Percentiles rank a stretch among this genome's conserved stretches.
Conservation (phyloP, 495 filamentous ascomycete species). For the Cercophora samala region DNA sequence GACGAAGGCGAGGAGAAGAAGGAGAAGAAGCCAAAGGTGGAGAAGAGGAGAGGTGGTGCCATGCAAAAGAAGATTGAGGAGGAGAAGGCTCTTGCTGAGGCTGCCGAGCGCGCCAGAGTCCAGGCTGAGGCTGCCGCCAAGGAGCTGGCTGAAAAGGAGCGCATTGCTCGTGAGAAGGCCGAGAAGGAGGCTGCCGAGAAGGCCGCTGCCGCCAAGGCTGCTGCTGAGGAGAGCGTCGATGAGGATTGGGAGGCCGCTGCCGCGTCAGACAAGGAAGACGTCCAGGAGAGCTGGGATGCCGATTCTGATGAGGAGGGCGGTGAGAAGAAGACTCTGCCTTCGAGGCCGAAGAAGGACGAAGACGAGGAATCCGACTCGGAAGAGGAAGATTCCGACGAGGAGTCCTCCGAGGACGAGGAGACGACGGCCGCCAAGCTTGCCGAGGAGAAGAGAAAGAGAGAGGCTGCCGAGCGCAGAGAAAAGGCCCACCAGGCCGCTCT, state of each 20-base stretch:
- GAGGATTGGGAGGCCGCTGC: slow-evolving; percentile 91
- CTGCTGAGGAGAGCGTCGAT: slow-evolving; percentile 56
- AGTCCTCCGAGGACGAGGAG: slow-evolving; percentile 67
- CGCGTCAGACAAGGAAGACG: slow-evolving; percentile 64
- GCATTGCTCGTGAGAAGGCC: slow-evolving; percentile 47
- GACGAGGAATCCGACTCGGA: slow-evolving; percentile 29
- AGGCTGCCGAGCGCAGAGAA: slow-evolving; percentile 84
- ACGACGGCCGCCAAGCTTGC: slow-evolving; percentile 63
- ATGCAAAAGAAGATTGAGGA: slow-evolving; percentile 65
- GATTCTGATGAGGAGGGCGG: slow-evolving; percentile 71
- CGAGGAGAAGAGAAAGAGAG: slow-evolving; percentile 73
- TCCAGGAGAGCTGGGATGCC: slow-evolving; percentile 96
- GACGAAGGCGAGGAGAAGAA: slow-evolving; percentile 62
- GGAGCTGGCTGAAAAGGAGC: slow-evolving; percentile 54
- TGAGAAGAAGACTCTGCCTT: slow-evolving; percentile 27
- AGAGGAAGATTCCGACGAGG: slow-evolving; percentile 45
- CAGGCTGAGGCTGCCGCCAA: slow-evolving; percentile 65
- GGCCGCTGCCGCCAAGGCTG: slow-evolving; percentile 50
- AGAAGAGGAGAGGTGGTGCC: slow-evolving; percentile 67
- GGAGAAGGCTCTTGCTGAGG: slow-evolving; percentile 66
- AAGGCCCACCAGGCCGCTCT: slow-evolving; percentile 87
- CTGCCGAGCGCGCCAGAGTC: slow-evolving; percentile 61
- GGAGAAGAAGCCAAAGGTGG: slow-evolving; percentile 73
- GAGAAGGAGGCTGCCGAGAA: slow-evolving; percentile 56
- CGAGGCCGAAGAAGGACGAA: slow-evolving; percentile 36